Evolutionary conservation across 768 basidiomycete species (phyloP).

Genomic region (Cyclocybe aegerita): DNA sequence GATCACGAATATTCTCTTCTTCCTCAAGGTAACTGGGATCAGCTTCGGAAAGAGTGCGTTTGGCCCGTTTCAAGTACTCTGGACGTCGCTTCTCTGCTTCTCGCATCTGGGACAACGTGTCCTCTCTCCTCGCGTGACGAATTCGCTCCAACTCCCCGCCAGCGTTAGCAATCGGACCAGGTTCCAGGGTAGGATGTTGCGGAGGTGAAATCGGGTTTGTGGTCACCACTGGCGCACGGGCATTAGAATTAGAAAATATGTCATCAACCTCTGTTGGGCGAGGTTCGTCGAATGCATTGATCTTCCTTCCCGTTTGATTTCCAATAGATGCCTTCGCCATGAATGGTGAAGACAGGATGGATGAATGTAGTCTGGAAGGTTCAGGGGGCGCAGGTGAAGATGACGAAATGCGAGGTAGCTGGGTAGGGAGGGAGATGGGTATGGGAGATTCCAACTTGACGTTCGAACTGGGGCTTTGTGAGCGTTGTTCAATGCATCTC

Average conservation of each 20-base stretch:
- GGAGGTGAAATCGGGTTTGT: constrained; percentile 10
- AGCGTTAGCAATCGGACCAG: constrained; percentile 18
- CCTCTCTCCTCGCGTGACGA: constrained; percentile 50
- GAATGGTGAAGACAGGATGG: constrained; percentile 47
- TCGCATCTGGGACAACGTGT: constrained; percentile 44
- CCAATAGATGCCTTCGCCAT: constrained; percentile 35
- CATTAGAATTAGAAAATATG: constrained; percentile 17
- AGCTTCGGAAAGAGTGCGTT: constrained; percentile 43
- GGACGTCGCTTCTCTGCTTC: constrained; percentile 66
- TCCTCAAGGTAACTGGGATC: constrained; percentile 36
- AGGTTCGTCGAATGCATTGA: constrained; percentile 9
- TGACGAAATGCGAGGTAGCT: constrained; percentile 27
- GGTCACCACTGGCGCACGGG: not conserved
- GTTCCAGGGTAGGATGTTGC: constrained; percentile 26
- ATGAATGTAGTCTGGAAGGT: constrained; percentile 20
- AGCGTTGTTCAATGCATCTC: not conserved
- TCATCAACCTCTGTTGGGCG: constrained; percentile 20
- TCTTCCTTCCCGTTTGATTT: constrained; percentile 20
- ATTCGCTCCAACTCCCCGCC: constrained; percentile 65
- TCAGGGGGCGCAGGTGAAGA: constrained; percentile 26
- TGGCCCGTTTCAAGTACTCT: constrained; percentile 67
- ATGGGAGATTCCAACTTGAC: constrained; percentile 17
- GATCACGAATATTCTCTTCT: constrained; percentile 29
- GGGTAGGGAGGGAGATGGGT: constrained; percentile 9
- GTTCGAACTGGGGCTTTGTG: constrained; percentile 10